phyloP scores from a whole-genome alignment of 345 rosid genomes.

The Excoecaria agallocha region DNA sequence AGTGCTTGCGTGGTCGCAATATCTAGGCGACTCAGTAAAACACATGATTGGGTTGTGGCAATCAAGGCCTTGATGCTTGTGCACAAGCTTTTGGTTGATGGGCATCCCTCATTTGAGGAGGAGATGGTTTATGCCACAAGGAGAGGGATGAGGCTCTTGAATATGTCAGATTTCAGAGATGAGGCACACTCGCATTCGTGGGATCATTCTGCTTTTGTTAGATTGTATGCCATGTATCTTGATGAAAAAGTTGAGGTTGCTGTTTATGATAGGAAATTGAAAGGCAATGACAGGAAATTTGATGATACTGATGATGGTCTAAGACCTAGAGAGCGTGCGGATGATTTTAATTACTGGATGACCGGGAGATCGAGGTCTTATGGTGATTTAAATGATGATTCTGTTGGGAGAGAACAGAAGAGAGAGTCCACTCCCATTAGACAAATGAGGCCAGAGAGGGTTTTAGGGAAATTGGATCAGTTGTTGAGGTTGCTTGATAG shows the following conservation, averaged over 20 bases:
- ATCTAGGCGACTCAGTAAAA: constrained; percentile 24
- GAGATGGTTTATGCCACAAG: constrained; percentile 73
- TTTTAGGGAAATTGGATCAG: constrained; percentile 16
- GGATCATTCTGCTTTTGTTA: constrained; percentile 81
- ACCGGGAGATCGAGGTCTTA: constrained; percentile 7
- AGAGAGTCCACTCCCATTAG: constrained; percentile 6
- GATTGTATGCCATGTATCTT: constrained; percentile 65
- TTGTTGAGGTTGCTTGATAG: constrained; percentile 24
- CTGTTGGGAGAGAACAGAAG: constrained; percentile 3
- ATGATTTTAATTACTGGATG: constrained; percentile 16
- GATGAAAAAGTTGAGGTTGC: constrained; percentile 72
- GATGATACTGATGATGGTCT: constrained; percentile 17
- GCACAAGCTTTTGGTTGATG: constrained; percentile 69
- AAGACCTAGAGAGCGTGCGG: constrained; percentile 8
- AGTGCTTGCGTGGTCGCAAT: constrained; percentile 21
- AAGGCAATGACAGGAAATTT: constrained; percentile 3
- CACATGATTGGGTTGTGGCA: constrained; percentile 77
- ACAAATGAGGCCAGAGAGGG: constrained; percentile 21
- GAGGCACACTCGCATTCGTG: constrained; percentile 80
- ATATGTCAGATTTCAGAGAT: constrained; percentile 78
- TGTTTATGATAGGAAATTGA: constrained; percentile 44
- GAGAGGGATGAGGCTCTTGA: constrained; percentile 74
- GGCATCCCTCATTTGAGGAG: constrained; percentile 65
- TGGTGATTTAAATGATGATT: constrained; percentile 14
- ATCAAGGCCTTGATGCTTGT: constrained; percentile 71